Evolutionary conservation across 2,329 filamentous ascomycete genomes (phyloP).

Genomic region (Botrytis hyacinthi): DNA sequence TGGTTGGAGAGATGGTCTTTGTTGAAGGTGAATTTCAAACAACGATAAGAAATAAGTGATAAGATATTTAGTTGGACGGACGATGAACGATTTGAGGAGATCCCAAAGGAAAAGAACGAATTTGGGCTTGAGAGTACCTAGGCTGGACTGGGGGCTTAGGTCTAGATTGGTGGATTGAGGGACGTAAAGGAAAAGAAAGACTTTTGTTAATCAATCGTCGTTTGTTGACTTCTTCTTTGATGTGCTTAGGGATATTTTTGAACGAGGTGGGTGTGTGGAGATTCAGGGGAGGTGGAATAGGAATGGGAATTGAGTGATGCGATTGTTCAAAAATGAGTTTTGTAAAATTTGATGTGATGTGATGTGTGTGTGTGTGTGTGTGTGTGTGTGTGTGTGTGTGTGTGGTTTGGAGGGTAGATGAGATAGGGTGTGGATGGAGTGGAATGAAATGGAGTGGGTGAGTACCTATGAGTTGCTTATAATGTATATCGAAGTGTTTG

Average conservation of each 20-base stretch:
- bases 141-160: background rate
- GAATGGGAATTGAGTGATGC: background rate
- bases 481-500: background rate
- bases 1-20: constrained; percentile 30
- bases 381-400: background rate
- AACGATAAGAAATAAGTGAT: constrained; percentile 26
- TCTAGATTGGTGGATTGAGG: constrained; percentile 31
- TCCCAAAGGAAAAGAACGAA: background rate
- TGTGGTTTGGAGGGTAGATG: background rate
- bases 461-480: background rate
- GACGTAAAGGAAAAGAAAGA: constrained; percentile 18
- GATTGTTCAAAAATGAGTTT: background rate
- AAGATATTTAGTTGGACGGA: constrained; percentile 10
- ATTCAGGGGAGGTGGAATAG: constrained; percentile 17
- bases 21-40: constrained; percentile 35
- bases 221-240: background rate
- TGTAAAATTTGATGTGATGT: background rate
- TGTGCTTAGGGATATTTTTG: background rate
- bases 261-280: constrained; percentile 28
- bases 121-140: background rate
- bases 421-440: background rate
- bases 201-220: background rate
- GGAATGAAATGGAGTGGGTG: background rate
- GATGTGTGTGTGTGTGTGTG: background rate
- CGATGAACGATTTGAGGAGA: background rate